Evolutionary conservation across 2,329 filamentous ascomycete genomes (phyloP).

Genomic region (Fusarium sp.): DNA sequence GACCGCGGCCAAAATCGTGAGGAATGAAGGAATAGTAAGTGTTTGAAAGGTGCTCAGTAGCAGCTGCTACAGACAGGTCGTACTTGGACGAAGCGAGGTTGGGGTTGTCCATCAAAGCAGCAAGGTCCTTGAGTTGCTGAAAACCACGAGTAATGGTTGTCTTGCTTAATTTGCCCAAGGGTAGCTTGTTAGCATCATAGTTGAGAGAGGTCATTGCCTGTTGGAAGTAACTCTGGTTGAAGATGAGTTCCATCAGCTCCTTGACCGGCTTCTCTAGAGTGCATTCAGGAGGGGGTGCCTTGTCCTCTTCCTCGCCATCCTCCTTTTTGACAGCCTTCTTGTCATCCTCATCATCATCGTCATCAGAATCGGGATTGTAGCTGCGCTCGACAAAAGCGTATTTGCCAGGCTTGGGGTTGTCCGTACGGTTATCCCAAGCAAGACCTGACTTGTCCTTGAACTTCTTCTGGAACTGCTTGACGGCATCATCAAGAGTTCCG

Average conservation of each 20-base stretch:
- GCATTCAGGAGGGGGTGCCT: conserved; percentile 61
- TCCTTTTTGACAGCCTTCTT: conserved; percentile 52
- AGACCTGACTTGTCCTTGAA: conserved; percentile 74
- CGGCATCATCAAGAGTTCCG: conserved; percentile 59
- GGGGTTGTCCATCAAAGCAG: conserved; percentile 72
- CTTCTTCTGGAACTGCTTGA: conserved; percentile 69
- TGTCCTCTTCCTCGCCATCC: conserved; percentile 53
- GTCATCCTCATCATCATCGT: conserved; percentile 61
- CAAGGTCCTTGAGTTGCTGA: conserved; percentile 80
- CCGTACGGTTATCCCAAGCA: conserved; percentile 65
- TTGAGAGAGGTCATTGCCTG: conserved; percentile 75
- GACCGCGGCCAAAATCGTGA: conserved; percentile 80
- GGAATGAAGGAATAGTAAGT: conserved; percentile 86
- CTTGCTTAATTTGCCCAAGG: conserved; percentile 87
- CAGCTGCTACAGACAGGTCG: conserved; percentile 52
- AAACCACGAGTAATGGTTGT: conserved; percentile 81
- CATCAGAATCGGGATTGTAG: conserved; percentile 78
- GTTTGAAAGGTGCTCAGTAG: conserved; percentile 77
- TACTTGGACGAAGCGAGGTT: conserved; percentile 61
- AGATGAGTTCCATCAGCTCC: conserved; percentile 82
- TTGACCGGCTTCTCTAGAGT: conserved; percentile 72
- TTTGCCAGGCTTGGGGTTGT: conserved; percentile 72
- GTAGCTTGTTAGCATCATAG: conserved; percentile 81
- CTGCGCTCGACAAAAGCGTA: conserved; percentile 86
- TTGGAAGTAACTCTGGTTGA: conserved; percentile 80